Conservation (phyloP, 805 yeast species). For the Yamadazyma insecticola region DNA sequence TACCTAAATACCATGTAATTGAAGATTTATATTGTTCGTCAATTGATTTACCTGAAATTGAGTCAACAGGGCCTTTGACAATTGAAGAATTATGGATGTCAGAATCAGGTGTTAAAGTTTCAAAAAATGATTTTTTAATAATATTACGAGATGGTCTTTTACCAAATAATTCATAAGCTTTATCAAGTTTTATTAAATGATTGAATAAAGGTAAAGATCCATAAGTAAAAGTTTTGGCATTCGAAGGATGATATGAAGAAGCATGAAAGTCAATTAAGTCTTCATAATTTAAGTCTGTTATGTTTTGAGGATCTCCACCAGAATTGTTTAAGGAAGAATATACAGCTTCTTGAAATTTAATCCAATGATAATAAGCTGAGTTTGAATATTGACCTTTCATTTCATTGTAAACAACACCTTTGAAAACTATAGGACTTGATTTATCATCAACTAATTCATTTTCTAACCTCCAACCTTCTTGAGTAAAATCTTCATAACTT, state of each 20-base stretch:
- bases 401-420: conserved; percentile 96
- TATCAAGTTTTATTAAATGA: conserved; percentile 55
- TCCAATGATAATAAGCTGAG: conserved; percentile 80
- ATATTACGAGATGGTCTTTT: conserved; percentile 28
- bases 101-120: conserved; percentile 2
- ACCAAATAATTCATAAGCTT: conserved; percentile 51
- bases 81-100: conserved; percentile 16
- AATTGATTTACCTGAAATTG: conserved; percentile 48
- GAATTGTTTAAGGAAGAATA: conserved; percentile 85
- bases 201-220: conserved; percentile 67
- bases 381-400: conserved; percentile 97
- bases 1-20: conserved; percentile 83
- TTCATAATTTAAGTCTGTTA: conserved; percentile 69
- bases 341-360: conserved; percentile 73
- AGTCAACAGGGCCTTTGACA: conserved; percentile 75
- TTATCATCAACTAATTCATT: conserved; percentile 56
- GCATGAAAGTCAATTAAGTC: conserved; percentile 76
- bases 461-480: conserved; percentile 98
- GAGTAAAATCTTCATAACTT: conserved; percentile 75
- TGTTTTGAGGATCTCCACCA: conserved; percentile 88
- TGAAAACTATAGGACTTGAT: conserved; percentile 61
- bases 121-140: conserved; percentile 40
- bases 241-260: conserved; percentile 82
- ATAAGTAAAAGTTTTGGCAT: conserved; percentile 81
- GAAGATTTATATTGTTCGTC: conserved; percentile 76